phyloP scores from a whole-genome alignment of 1,284 basidiomycete genomes.

The Papiliotrema nemorosa region DNA sequence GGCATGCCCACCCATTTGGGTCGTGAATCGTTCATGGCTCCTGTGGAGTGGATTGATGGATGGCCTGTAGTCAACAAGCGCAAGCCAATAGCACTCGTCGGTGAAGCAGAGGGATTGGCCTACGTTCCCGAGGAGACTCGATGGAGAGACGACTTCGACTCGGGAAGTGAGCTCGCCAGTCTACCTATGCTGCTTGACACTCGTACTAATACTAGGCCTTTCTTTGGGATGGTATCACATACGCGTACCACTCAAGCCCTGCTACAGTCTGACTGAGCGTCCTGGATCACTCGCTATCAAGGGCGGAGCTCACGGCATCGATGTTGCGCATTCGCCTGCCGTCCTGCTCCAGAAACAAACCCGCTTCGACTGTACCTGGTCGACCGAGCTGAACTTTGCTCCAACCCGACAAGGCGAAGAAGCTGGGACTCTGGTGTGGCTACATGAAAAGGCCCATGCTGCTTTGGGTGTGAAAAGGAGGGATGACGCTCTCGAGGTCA shows the following conservation, averaged over 20 bases:
- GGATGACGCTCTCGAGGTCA: not conserved
- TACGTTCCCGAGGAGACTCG: constrained; percentile 1
- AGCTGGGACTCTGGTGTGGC: constrained; percentile 16
- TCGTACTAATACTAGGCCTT: constrained; percentile 5
- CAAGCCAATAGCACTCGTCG: constrained; percentile 14
- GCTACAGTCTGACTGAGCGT: not conserved
- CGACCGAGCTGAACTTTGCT: constrained; percentile 2
- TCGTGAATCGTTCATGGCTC: constrained; percentile 21
- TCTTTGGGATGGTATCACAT: constrained; percentile 12
- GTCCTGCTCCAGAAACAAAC: constrained; percentile 6
- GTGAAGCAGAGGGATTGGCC: constrained; percentile 6
- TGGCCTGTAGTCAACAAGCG: constrained; percentile 23
- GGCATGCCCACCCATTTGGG: constrained; percentile 14
- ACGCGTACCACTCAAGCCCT: constrained; percentile 3
- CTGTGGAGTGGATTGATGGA: constrained; percentile 22
- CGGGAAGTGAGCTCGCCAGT: constrained; percentile 8
- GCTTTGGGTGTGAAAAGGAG: constrained; percentile 1
- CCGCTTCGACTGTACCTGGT: constrained; percentile 5
- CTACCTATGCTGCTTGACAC: not conserved
- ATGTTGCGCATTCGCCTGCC: constrained; percentile 1
- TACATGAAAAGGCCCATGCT: constrained; percentile 7
- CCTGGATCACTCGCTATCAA: constrained; percentile 6
- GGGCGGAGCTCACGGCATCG: not conserved
- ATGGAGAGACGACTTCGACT: constrained; percentile 15
- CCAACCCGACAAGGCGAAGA: constrained; percentile 9